These are phyloP conservation scores for Vitis rotundifolia DNA, from an alignment of 164 flowering plant species.

Conservation along the genomic window DNA sequence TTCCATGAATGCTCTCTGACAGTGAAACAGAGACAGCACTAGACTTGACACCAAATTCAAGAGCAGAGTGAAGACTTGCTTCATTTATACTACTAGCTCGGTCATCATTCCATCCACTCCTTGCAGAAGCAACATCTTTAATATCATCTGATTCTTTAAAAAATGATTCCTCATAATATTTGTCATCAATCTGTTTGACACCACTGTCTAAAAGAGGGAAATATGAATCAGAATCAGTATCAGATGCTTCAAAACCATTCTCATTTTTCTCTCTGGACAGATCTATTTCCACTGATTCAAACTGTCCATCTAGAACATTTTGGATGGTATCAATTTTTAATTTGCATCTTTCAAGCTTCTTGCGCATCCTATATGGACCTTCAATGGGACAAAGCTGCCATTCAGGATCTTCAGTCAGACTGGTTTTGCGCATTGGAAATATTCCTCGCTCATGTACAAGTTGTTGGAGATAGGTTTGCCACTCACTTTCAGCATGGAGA, in stretches of 20 bases:
- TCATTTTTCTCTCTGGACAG: conserved; percentile 43
- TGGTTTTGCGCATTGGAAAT: conserved; percentile 58
- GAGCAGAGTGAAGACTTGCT: conserved; percentile 89
- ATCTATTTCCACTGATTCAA: conserved; percentile 49
- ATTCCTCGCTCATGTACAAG: conserved; percentile 97
- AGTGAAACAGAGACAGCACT: conserved; percentile 63
- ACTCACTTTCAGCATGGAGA: conserved; percentile 99
- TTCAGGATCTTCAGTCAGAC: conserved; percentile 58
- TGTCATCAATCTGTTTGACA: conserved; percentile 43
- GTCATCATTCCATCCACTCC: conserved; percentile 80
- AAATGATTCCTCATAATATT: conserved; percentile 53
- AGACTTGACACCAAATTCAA: conserved; percentile 79
- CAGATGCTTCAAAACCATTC: conserved; percentile 52
- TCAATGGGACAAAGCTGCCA: conserved; percentile 99
- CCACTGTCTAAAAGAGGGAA: conserved; percentile 54
- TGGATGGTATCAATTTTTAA: conserved; percentile 72
- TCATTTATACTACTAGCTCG: conserved; percentile 80
- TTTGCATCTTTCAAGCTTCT: conserved; percentile 87
- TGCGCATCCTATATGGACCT: conserved; percentile 99
- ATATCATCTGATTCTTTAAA: conserved; percentile 54
- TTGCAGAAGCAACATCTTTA: conserved; percentile 53
- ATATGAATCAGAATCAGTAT: conserved; percentile 52
- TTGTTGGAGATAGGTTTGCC: conserved; percentile 94
- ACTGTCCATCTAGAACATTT: conserved; percentile 54
- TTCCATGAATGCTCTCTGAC: conserved; percentile 59